Base-by-base conservation (phyloP, 164 flowering plant genomes). In the Tinospora cordifolia region DNA sequence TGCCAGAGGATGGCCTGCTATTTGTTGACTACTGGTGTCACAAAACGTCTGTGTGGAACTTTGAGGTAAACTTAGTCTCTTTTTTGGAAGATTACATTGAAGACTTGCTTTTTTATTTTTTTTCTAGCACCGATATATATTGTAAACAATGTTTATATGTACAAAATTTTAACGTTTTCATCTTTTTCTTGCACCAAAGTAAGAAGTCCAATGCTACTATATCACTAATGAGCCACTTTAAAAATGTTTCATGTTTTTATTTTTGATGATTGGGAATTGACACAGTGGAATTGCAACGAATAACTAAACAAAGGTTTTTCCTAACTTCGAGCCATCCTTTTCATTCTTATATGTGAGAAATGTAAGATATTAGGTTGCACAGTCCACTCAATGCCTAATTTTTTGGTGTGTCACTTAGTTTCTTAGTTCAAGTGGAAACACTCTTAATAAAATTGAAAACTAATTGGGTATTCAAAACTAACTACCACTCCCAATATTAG, bases 21-120 rank as follows among this genome's bases (percentile, higher is more conserved):
- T 93, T 91, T 79, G 82, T 91, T 69, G 89, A 93, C 78, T 71
- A 93, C 76, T 91, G 91, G 75, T 93, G 98, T 81, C 97, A 94
- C 71, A 94, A 89, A 81, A 75, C 86, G 46, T 90, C 90, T 75
- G 95, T 95, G 21, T 94, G 91, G 82, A 93, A 94, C 81, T 94
- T 86, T 81, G 97, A 93, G 97, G 97, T 89, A 81, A 69, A 6
- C 30, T 60, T 2, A 0, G 30, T 60, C 63, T 25, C 59, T 51
- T 0, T 15, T 41, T 51, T n/a, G 59, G 59, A 3, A n/a, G 58
- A 17, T 51, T 15, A 51, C 59, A 51, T 51, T 14, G 59, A 2
- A 51, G 59, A n/a, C 4, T 15, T 51, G 22, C 22, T 51, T n/a
- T 51, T n/a, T 22, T 22, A 51, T 17, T 6, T 15, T 17, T 51